Conservation (phyloP, 768 basidiomycete genomes). For the Russula lepida region DNA sequence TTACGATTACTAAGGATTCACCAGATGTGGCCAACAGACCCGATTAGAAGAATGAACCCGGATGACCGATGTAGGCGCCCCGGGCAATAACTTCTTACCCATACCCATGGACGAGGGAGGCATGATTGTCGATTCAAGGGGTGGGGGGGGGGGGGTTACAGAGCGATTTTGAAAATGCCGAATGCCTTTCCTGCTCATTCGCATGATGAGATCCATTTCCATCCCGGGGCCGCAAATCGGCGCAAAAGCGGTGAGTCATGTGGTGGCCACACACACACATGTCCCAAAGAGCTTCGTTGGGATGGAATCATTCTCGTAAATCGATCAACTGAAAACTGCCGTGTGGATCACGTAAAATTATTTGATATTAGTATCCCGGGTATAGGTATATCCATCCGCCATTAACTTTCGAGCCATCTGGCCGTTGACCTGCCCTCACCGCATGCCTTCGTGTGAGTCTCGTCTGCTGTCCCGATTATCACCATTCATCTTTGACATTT, state of each 20-base stretch:
- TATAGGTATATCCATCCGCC: neutral
- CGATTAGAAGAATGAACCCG: neutral
- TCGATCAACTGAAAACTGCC: neutral
- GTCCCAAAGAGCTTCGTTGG: neutral
- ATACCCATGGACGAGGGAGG: neutral
- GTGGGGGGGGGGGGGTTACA: neutral
- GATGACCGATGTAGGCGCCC: neutral
- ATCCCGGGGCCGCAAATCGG: neutral
- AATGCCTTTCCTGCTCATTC: neutral
- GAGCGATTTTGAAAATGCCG: neutral
- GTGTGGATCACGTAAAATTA: conserved; percentile 1
- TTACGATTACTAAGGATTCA: neutral
- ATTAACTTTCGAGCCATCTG: neutral
- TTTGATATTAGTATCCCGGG: neutral
- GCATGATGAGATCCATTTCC: neutral
- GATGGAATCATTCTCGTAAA: neutral
- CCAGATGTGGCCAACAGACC: neutral
- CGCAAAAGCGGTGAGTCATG: conserved; percentile 1
- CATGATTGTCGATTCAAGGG: neutral
- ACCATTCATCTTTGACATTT: neutral
- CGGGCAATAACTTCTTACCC: neutral
- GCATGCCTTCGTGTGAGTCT: neutral
- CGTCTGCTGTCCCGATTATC: conserved; percentile 1
- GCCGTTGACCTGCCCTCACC: neutral
- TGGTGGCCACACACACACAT: conserved; percentile 8